Conservation (phyloP, 1,284 basidiomycete genomes). For the Malassezia obtusa region DNA sequence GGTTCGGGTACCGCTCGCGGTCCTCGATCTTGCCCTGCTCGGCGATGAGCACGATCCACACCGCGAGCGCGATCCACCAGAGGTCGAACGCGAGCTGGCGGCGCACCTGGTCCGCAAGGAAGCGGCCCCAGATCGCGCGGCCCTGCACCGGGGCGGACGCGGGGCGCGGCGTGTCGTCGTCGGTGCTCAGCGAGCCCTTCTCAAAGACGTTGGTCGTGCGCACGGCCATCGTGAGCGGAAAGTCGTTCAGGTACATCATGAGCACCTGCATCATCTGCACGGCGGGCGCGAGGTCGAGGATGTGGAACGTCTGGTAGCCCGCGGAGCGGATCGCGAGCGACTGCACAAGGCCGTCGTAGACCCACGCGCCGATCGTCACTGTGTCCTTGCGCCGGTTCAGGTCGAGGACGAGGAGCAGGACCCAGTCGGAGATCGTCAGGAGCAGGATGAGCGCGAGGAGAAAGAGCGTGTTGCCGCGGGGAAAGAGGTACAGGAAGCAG, state of each 20-base stretch:
- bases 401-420: slow-evolving; percentile 78
- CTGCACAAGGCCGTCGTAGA: slow-evolving; percentile 49
- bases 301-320: slow-evolving; percentile 67
- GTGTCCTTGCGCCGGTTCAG: not conserved
- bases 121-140: slow-evolving; percentile 59
- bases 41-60: slow-evolving; percentile 47
- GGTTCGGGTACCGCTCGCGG: slow-evolving; percentile 28
- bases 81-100: slow-evolving; percentile 68
- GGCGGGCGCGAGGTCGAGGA: slow-evolving; percentile 67
- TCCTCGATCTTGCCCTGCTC: slow-evolving; percentile 40
- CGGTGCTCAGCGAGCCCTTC: slow-evolving; percentile 54
- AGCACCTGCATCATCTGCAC: slow-evolving; percentile 69
- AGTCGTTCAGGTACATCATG: slow-evolving; percentile 56
- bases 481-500: slow-evolving; percentile 87
- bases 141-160: not conserved
- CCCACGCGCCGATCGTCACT: slow-evolving; percentile 55
- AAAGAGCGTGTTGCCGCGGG: slow-evolving; percentile 82
- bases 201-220: slow-evolving; percentile 99
- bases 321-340: slow-evolving; percentile 67
- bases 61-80: slow-evolving; percentile 45
- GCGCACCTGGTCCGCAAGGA: slow-evolving; percentile 68
- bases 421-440: slow-evolving; percentile 61
- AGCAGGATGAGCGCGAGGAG: slow-evolving; percentile 65
- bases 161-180: slow-evolving; percentile 7
- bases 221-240: slow-evolving; percentile 60